A percentile compares a stretch with the other conserved stretches of the same genome.
Evolutionary conservation across 2,329 filamentous ascomycete genomes (phyloP).

Genomic region (Diaporthe citriasiana): DNA sequence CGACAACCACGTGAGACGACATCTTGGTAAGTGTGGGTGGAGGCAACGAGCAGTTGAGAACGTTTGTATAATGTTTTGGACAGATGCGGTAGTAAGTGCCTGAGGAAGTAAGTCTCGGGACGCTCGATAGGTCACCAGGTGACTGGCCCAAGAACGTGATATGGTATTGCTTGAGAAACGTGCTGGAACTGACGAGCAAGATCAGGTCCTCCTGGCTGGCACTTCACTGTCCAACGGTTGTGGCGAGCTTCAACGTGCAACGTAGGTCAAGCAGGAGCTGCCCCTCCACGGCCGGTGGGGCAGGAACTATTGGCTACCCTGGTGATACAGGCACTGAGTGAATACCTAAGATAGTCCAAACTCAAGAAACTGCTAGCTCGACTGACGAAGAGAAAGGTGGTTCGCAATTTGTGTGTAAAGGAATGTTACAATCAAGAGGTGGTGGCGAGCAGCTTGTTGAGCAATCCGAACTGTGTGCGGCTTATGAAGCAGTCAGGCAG

Average conservation of each 20-base stretch:
- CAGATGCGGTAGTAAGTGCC: background rate
- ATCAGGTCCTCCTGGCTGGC: background rate
- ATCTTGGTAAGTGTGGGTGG: conserved; percentile 63
- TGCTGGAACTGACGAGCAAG: background rate
- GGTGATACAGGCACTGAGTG: background rate
- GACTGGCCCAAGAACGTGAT: background rate
- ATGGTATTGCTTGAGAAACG: background rate
- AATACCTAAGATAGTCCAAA: background rate
- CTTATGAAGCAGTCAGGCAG: conserved; percentile 32
- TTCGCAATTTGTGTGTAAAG: background rate
- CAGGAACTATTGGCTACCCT: background rate
- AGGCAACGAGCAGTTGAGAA: conserved; percentile 10
- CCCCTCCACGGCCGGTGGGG: conserved; percentile 15
- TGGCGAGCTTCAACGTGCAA: conserved; percentile 11
- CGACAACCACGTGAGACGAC: conserved; percentile 90
- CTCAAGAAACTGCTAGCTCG: background rate
- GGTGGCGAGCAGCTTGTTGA: conserved; percentile 9
- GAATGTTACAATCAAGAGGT: background rate
- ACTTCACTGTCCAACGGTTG: background rate
- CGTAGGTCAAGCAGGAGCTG: conserved; percentile 13
- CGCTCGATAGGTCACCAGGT: background rate
- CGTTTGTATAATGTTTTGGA: conserved; percentile 3
- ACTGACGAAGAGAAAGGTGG: background rate
- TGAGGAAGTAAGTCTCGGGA: background rate
- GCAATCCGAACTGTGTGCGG: background rate